Evolutionary conservation across 306 rosid genomes (phyloP), one percentile per base, ranked within the genome.

Genomic region (Castanea crenata): DNA sequence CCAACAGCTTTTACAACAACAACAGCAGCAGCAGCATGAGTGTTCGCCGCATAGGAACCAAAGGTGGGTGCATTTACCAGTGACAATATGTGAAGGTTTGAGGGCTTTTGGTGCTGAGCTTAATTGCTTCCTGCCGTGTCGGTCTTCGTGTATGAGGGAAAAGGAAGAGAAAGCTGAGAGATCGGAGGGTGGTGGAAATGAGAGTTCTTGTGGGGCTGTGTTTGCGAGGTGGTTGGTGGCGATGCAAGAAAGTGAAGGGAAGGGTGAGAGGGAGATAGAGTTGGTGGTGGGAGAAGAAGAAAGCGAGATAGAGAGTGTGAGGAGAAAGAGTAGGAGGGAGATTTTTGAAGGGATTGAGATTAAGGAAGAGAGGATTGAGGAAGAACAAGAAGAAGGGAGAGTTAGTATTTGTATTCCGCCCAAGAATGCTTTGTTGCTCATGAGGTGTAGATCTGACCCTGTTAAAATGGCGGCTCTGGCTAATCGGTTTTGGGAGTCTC

Each of bases 391-490:
- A 55, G 87, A 93, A 79, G 87, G 80, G 0, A 86, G 92, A 41
- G 92, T 89, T 25, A 87, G 97, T 27, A 23, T 88, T 16, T 95
- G 97, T 59, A 72, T 93, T 35, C 99, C 99, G 19, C 99, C 99
- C 0, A 95, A 93, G 85, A 95, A 95, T 86, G 99, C 98, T 75
- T 86, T 95, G 49, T 79, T 95, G 83, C 84, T 95, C 44, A 95
- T 95, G 99, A 90, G 99, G 82, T 93, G 99, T 25, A 91, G 99
- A 88, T 95, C 99, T 87, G 99, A 95, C 84, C 99, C 99, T 41
- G 97, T 93, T 49, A 95, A 90, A 83, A 89, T 93, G 99, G 99
- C 98, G 3, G 98, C 94, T 55, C 87, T 95, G 34, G 97, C 97
- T 4, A 91, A 88, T 46, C 71, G 93, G 4, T 90, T 95, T 55